Conservation (phyloP, 345 rosid species). For the Capsella bursapastoris region DNA sequence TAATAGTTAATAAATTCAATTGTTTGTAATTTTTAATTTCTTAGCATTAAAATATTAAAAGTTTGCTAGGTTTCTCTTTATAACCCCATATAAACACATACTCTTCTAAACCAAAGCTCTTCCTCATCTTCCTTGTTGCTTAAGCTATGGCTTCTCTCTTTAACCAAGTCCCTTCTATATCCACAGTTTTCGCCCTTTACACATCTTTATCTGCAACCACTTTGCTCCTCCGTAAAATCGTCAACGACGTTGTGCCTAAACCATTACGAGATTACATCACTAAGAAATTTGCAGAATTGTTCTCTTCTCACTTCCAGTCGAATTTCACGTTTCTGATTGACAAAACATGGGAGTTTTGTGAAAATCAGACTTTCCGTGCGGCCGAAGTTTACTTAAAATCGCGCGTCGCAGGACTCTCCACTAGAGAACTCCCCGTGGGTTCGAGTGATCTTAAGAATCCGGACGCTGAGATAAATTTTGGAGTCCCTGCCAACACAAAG, state of each 20-base stretch:
- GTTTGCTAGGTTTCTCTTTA: not conserved
- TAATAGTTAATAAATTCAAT: no score
- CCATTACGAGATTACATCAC: conserved; percentile 28
- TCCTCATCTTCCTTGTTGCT: not conserved
- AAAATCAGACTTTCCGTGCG: conserved; percentile 40
- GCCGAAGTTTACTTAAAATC: conserved; percentile 35
- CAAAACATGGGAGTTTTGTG: conserved; percentile 27
- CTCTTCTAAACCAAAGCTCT: not conserved
- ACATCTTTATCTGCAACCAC: conserved; percentile 40
- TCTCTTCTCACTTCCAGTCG: conserved; percentile 34
- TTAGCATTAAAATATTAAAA: no score
- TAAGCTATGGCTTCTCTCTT: conserved; percentile 30
- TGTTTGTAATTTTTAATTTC: not conserved
- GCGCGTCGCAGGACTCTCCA: conserved; percentile 30
- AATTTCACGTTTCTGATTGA: conserved; percentile 44
- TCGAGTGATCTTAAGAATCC: conserved; percentile 40
- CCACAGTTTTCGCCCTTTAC: conserved; percentile 35
- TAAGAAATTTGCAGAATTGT: not conserved
- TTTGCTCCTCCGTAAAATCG: conserved; percentile 35
- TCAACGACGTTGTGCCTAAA: conserved; percentile 40
- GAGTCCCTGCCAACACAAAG: conserved; percentile 39
- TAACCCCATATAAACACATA: not conserved
- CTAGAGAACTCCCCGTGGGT: conserved; percentile 34
- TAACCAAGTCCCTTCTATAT: conserved; percentile 40
- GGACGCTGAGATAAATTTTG: conserved; percentile 21